Percentiles rank a stretch among this genome's conserved stretches.
Conservation (phyloP, 2,329 filamentous ascomycete genomes). For the Hypoxylon sp. region DNA sequence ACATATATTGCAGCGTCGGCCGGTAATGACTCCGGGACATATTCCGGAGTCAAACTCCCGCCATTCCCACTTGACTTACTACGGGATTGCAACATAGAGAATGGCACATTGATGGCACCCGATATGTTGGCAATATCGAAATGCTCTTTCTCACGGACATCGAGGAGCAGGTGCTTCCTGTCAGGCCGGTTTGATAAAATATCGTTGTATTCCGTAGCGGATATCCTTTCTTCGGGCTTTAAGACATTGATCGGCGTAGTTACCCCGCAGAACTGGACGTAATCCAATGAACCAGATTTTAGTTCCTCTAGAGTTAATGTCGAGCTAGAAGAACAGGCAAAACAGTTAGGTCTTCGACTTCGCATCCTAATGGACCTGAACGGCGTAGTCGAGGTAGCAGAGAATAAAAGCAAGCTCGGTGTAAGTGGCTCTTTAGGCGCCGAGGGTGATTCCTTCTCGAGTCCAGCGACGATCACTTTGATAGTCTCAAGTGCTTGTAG, state of each 20-base stretch:
- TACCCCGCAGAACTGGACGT: constrained; percentile 87
- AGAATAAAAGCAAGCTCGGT: constrained; percentile 64
- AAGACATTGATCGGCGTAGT: constrained; percentile 70
- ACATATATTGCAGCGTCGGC: constrained; percentile 74
- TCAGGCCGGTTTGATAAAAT: constrained; percentile 35
- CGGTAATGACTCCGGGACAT: constrained; percentile 59
- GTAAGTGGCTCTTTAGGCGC: constrained; percentile 43
- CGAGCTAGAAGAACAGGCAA: constrained; percentile 78
- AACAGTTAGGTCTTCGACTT: constrained; percentile 77
- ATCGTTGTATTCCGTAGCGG: constrained; percentile 71
- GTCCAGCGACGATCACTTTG: constrained; percentile 76
- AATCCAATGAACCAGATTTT: constrained; percentile 79
- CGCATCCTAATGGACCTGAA: constrained; percentile 86
- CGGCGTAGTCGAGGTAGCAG: constrained; percentile 58
- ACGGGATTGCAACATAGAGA: constrained; percentile 65
- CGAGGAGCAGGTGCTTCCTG: constrained; percentile 74
- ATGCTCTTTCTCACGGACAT: constrained; percentile 88
- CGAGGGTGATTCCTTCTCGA: constrained; percentile 44
- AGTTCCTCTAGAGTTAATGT: constrained; percentile 76
- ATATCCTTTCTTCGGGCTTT: constrained; percentile 75
- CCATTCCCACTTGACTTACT: constrained; percentile 40
- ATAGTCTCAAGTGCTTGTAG: constrained; percentile 91
- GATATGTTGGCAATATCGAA: constrained; percentile 84
- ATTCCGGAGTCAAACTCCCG: constrained; percentile 50
- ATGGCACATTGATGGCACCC: constrained; percentile 82